A percentile compares a stretch with the other conserved stretches of the same genome.
Conservation (phyloP, 768 basidiomycete genomes). For the Suillus weaverae region DNA sequence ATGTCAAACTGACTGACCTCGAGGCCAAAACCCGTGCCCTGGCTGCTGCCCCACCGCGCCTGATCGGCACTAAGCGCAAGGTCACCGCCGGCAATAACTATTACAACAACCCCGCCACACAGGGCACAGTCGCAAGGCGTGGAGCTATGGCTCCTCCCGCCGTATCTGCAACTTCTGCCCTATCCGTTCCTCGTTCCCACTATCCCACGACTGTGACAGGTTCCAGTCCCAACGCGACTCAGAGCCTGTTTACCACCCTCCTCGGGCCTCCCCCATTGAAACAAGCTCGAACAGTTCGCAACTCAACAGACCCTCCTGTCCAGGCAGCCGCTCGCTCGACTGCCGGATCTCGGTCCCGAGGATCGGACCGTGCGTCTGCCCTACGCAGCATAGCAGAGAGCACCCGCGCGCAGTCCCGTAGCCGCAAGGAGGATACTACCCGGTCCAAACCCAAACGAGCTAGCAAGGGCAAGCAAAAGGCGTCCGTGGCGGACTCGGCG, state of each 20-base stretch:
- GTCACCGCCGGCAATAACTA: constrained; percentile 41
- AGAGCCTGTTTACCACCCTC: constrained; percentile 72
- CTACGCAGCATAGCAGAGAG: constrained; percentile 47
- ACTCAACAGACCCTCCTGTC: constrained; percentile 67
- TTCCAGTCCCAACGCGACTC: constrained; percentile 42
- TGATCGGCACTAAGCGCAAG: constrained; percentile 61
- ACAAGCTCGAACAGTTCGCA: constrained; percentile 78
- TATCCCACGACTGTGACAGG: constrained; percentile 39
- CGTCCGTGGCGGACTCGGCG: constrained; percentile 31
- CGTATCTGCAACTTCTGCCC: constrained; percentile 24
- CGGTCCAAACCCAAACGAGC: constrained; percentile 37
- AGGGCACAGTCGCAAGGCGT: constrained; percentile 39
- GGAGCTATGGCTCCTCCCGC: constrained; percentile 48
- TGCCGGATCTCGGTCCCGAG: constrained; percentile 32
- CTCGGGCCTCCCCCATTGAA: constrained; percentile 76
- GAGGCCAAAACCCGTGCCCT: constrained; percentile 58
- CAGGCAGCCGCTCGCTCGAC: constrained; percentile 43
- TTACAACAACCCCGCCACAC: constrained; percentile 53
- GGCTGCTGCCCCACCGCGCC: constrained; percentile 47
- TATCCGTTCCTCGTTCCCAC: constrained; percentile 41
- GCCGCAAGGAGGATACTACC: constrained; percentile 40
- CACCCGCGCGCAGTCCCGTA: constrained; percentile 45
- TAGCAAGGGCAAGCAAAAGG: constrained; percentile 53
- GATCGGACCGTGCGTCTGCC: constrained; percentile 11
- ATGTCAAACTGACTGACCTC: constrained; percentile 66